A percentile compares a stretch with the other conserved stretches of the same genome.
These are phyloP conservation scores for Emmonsia crescens DNA, from an alignment of 2,329 filamentous ascomycete genomes.

Conservation along the genomic window DNA sequence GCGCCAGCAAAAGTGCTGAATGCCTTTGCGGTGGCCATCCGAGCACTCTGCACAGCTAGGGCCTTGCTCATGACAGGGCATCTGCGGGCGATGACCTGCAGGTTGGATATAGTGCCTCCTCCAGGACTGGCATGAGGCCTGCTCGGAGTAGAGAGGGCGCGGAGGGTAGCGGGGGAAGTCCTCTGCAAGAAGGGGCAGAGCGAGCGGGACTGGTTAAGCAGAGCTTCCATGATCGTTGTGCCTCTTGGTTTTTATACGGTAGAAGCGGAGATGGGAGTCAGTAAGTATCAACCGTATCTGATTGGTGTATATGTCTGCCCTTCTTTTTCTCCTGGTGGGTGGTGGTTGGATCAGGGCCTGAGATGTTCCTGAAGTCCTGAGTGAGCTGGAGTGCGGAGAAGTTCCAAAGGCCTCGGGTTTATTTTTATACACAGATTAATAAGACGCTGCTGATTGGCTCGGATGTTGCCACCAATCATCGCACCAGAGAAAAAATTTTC, in stretches of 20 bases:
- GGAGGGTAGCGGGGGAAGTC: slow-evolving; percentile 81
- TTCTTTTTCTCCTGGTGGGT: background rate
- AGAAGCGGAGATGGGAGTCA: background rate
- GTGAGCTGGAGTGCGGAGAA: too few species aligned
- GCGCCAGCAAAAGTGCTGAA: slow-evolving; percentile 28
- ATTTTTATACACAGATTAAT: slow-evolving; percentile 5
- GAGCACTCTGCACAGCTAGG: slow-evolving; percentile 64
- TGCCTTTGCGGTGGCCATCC: slow-evolving; percentile 28
- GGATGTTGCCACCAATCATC: background rate
- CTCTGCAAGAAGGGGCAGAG: slow-evolving; percentile 97
- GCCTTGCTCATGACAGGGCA: slow-evolving; percentile 99
- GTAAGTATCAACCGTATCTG: background rate
- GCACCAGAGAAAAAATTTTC: background rate
- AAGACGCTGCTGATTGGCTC: slow-evolving; percentile 14
- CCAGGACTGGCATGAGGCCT: slow-evolving; percentile 52
- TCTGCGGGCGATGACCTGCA: slow-evolving; percentile 85
- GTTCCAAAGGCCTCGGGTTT: too few species aligned
- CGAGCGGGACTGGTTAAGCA: slow-evolving; percentile 87
- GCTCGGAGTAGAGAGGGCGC: slow-evolving; percentile 64
- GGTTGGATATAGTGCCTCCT: slow-evolving; percentile 90
- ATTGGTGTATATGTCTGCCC: background rate
- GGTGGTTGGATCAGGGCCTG: too few species aligned
- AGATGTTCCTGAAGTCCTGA: too few species aligned
- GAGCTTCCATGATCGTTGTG: slow-evolving; percentile 63
- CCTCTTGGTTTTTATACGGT: background rate